phyloP scores from a whole-genome alignment of 2,329 filamentous ascomycete genomes.

The Xylariaceae sp. region DNA sequence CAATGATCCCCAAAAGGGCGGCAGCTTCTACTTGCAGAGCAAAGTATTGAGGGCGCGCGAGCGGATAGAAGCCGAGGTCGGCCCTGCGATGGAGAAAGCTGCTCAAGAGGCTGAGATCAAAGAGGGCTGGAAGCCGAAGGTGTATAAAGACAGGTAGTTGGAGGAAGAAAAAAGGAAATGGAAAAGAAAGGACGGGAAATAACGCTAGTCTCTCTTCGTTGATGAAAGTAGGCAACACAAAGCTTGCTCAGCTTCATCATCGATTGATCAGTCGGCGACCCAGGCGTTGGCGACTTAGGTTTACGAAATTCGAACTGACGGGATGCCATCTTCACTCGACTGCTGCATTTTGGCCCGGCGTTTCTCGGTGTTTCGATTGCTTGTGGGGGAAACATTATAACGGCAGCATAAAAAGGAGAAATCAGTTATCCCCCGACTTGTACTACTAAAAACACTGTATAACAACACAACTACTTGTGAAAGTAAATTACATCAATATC shows the following conservation, averaged over 20 bases:
- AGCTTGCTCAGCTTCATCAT: conserved; percentile 1
- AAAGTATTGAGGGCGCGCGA: conserved; percentile 91
- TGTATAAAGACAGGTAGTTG: conserved; percentile 77
- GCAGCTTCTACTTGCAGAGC: conserved; percentile 97
- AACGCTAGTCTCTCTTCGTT: conserved; percentile 4
- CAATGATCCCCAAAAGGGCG: conserved; percentile 93
- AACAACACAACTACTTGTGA: conserved; percentile 15
- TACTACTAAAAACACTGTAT: conserved; percentile 26
- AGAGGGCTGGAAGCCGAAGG: conserved; percentile 89
- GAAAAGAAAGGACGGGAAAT: neutral
- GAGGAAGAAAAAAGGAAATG: too few relatives aligned
- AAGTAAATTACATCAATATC: too few relatives aligned
- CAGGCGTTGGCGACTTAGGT: conserved; percentile 4
- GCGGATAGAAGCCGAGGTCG: conserved; percentile 82
- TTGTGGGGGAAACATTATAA: conserved; percentile 13
- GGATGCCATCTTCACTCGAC: conserved; percentile 52
- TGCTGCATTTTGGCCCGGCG: conserved; percentile 50
- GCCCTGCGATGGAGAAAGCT: conserved; percentile 65
- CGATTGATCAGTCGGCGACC: neutral
- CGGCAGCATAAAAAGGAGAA: conserved; percentile 11
- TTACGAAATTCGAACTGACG: conserved; percentile 26
- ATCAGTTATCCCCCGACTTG: conserved; percentile 17
- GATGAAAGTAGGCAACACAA: neutral
- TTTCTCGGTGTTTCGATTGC: conserved; percentile 31
- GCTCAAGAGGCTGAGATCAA: conserved; percentile 73